These are phyloP conservation scores for Colletotrichum godetiae DNA, from an alignment of 2,329 filamentous ascomycete species.

Conservation along the genomic window DNA sequence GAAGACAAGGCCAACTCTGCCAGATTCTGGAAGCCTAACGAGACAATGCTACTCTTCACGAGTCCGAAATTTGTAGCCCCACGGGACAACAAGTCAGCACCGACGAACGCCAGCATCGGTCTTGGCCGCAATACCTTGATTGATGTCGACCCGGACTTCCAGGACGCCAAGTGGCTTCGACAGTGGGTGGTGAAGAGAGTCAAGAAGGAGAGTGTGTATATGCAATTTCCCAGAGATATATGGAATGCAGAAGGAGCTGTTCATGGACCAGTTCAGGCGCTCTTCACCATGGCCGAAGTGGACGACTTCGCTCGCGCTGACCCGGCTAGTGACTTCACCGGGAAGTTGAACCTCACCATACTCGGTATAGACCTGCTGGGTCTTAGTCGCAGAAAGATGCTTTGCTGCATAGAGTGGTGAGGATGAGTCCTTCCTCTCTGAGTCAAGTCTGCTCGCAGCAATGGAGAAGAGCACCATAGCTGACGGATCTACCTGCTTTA, in stretches of 20 bases:
- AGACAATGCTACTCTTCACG: slow-evolving; percentile 62
- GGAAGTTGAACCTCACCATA: slow-evolving; percentile 51
- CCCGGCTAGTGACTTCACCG: slow-evolving; percentile 48
- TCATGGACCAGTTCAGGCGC: slow-evolving; percentile 44
- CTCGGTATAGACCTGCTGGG: slow-evolving; percentile 45
- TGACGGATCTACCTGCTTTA: slow-evolving; percentile 37
- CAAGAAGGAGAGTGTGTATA: slow-evolving; percentile 61
- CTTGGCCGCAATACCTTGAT: slow-evolving; percentile 58
- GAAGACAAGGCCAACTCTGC: slow-evolving; percentile 58
- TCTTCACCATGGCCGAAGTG: slow-evolving; percentile 56
- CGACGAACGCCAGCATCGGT: slow-evolving; percentile 38
- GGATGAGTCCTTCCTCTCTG: slow-evolving; percentile 5
- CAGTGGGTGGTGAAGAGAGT: slow-evolving; percentile 58
- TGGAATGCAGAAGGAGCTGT: slow-evolving; percentile 50
- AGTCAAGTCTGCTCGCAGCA: not conserved
- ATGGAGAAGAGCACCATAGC: not conserved
- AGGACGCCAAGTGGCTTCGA: slow-evolving; percentile 65
- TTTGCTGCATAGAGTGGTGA: slow-evolving; percentile 56
- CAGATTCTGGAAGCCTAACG: slow-evolving; percentile 56
- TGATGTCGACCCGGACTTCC: slow-evolving; percentile 65
- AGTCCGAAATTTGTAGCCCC: slow-evolving; percentile 45
- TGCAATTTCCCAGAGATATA: slow-evolving; percentile 55
- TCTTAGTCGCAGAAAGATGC: slow-evolving; percentile 44
- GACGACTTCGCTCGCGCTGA: slow-evolving; percentile 53
- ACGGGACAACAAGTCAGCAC: not conserved